A percentile compares a stretch with the other conserved stretches of the same genome.
Conservation (phyloP, 768 basidiomycete species). For the Chlorophyllum brunneum region DNA sequence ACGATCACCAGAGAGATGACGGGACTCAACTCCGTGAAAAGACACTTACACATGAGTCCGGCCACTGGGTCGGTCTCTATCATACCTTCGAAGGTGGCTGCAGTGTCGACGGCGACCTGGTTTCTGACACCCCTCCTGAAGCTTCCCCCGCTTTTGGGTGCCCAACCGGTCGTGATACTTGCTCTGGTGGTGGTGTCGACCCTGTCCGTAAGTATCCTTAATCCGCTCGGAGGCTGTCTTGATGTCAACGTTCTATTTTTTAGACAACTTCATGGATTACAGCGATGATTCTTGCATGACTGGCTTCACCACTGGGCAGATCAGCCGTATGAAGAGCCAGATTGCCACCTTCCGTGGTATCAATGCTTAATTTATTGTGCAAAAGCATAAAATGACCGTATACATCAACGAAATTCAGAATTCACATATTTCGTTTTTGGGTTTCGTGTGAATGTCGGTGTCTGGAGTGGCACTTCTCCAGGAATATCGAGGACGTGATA, state of each 20-base stretch:
- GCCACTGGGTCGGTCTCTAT: constrained; percentile 58
- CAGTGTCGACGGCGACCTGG: constrained; percentile 34
- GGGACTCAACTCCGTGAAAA: constrained; percentile 3
- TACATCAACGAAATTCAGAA: too few species aligned
- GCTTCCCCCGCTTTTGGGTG: constrained; percentile 39
- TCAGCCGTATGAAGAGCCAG: constrained; percentile 35
- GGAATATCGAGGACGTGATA: too few species aligned
- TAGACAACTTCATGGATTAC: constrained; percentile 56
- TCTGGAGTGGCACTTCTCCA: too few species aligned
- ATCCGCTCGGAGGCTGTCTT: not conserved
- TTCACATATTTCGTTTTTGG: too few species aligned
- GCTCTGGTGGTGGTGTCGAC: constrained; percentile 35
- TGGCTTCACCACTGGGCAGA: constrained; percentile 44
- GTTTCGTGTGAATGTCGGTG: too few species aligned
- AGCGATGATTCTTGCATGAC: constrained; percentile 46
- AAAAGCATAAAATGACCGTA: too few species aligned
- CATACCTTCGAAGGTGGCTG: constrained; percentile 57
- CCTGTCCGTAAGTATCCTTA: constrained; percentile 34
- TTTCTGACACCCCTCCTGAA: constrained; percentile 46
- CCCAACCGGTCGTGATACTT: constrained; percentile 33
- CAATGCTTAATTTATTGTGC: constrained; percentile 16
- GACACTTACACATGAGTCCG: constrained; percentile 53
- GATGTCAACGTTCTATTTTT: not conserved
- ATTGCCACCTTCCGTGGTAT: constrained; percentile 42
- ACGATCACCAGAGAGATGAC: constrained; percentile 17